Evolutionary conservation across 306 rosid genomes (phyloP).

Genomic region (Fagus sylvatica): DNA sequence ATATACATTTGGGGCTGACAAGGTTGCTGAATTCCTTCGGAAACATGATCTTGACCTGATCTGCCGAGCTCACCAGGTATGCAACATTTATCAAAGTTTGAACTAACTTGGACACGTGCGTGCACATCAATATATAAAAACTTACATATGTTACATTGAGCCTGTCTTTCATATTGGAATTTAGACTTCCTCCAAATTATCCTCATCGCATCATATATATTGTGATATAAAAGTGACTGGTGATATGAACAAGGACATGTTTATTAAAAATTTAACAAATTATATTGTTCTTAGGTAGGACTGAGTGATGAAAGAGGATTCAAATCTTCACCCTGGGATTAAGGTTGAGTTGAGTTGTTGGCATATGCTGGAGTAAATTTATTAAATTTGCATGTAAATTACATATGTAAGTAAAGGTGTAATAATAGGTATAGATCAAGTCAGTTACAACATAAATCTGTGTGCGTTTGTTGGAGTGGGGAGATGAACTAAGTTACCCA

Average conservation of each 20-base stretch:
- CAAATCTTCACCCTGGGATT: not conserved
- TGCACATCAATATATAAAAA: not conserved
- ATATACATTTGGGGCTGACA: slow-evolving; percentile 83
- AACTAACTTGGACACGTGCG: not conserved
- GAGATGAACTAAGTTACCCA: not conserved
- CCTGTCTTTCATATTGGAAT: not conserved
- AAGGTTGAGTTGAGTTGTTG: not conserved
- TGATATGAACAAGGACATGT: not conserved
- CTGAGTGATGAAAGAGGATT: not conserved
- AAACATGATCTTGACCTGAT: slow-evolving; percentile 77
- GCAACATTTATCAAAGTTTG: not conserved
- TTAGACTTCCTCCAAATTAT: not conserved
- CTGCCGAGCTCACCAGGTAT: slow-evolving; percentile 86
- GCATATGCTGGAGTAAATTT: not conserved
- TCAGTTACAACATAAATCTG: too few species aligned
- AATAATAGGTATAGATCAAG: too few species aligned
- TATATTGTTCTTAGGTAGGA: not conserved
- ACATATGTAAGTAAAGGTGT: too few species aligned
- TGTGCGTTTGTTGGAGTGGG: not conserved
- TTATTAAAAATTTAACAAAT: not conserved
- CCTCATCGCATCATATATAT: not conserved
- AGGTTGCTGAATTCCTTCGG: slow-evolving; percentile 73
- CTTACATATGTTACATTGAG: not conserved
- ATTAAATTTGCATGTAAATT: not conserved
- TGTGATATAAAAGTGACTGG: not conserved